A percentile compares a stretch with the other conserved stretches of the same genome.
Evolutionary conservation across 2,329 filamentous ascomycete species (phyloP).

Genomic region (Grosmannia penicillata): DNA sequence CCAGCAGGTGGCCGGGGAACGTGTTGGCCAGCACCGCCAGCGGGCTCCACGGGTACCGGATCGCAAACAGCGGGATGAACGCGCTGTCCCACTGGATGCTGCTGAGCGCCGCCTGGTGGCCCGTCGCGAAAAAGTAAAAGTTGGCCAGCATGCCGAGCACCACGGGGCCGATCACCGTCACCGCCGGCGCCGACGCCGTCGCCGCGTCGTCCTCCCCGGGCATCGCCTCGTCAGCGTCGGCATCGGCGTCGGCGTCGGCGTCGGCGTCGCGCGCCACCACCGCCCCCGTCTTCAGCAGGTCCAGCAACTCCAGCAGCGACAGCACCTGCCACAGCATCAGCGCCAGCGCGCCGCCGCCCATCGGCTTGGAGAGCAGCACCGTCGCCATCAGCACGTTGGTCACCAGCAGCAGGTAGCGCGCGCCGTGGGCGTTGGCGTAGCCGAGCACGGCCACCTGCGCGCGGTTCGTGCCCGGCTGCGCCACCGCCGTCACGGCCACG

Average conservation of each 20-base stretch:
- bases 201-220: neutral
- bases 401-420: conserved; percentile 73
- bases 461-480: conserved; percentile 22
- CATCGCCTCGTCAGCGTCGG: conserved; percentile 11
- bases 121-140: conserved; percentile 95
- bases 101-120: conserved; percentile 76
- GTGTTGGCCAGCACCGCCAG: conserved; percentile 72
- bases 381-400: conserved; percentile 65
- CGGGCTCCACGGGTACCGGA: conserved; percentile 83
- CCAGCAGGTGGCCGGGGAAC: conserved; percentile 77
- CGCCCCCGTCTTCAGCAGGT: conserved; percentile 37
- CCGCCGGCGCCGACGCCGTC: neutral
- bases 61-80: conserved; percentile 71
- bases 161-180: conserved; percentile 63
- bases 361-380: conserved; percentile 78
- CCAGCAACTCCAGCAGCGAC: conserved; percentile 52
- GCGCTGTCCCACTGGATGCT: conserved; percentile 93
- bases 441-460: conserved; percentile 66
- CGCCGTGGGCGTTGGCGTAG: conserved; percentile 85
- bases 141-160: conserved; percentile 78
- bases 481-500: conserved; percentile 51
- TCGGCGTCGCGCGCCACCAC: conserved; percentile 32
- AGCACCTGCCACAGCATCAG: conserved; percentile 82
- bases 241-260: conserved; percentile 21
- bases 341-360: conserved; percentile 75